Conservation (phyloP, 1,139 yeast genomes). For the Candida mesenterica region DNA sequence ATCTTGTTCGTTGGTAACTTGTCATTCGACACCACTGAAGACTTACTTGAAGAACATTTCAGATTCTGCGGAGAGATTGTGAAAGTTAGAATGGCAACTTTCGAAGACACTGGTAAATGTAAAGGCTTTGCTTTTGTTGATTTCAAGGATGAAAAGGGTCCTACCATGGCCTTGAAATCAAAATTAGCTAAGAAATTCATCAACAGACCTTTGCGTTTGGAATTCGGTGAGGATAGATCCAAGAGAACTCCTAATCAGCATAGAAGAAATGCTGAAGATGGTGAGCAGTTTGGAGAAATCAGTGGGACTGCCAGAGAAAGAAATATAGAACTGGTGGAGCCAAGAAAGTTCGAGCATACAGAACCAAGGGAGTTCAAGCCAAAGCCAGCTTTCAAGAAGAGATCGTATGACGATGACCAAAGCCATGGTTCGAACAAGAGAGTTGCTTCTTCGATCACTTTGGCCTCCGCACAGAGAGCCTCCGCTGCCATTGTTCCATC, state of each 20-base stretch:
- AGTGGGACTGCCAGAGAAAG: constrained; percentile 10
- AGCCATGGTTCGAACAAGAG: constrained; percentile 33
- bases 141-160: constrained; percentile 75
- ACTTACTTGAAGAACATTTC: constrained; percentile 73
- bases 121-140: constrained; percentile 95
- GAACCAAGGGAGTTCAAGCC: constrained; percentile 14
- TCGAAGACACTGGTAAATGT: constrained; percentile 93
- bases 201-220: constrained; percentile 79
- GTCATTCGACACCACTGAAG: constrained; percentile 90
- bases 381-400: constrained; percentile 14
- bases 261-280: constrained; percentile 26
- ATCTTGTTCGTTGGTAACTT: constrained; percentile 90
- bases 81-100: constrained; percentile 91
- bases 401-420: constrained; percentile 18
- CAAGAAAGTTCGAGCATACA: constrained; percentile 9
- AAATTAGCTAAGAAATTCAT: constrained; percentile 64
- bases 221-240: constrained; percentile 93
- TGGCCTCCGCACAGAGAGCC: constrained; percentile 87
- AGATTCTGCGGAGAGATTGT: constrained; percentile 74
- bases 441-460: constrained; percentile 79
- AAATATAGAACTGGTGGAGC: constrained; percentile 7
- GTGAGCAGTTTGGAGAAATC: constrained; percentile 1
- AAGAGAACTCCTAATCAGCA: constrained; percentile 58
- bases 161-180: constrained; percentile 79
- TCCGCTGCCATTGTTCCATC: constrained; percentile 88